Evolutionary conservation across 495 filamentous ascomycete species (phyloP), one percentile per base, ranked within the genome.

Genomic region (Trichoderma virens): DNA sequence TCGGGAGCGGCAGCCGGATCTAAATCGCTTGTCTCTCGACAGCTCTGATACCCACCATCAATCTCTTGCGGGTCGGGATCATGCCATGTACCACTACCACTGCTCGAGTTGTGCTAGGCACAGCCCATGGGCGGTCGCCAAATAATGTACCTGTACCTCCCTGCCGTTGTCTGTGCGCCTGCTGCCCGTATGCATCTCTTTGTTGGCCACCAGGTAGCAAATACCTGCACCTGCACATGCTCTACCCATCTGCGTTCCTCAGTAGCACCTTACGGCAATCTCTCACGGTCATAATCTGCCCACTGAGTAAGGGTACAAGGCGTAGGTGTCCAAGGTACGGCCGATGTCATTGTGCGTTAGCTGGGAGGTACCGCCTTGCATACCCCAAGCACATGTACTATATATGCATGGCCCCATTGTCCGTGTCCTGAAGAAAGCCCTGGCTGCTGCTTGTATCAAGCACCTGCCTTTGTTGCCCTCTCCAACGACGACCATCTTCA

Each of bases 391-490:
- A 47, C 25, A 14, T 56, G 51, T 20, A 16, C n/a, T 56, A 30
- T 56, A 28, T 56, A 56, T 56, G 27, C 27, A 56, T 56, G 51
- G 51, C 51, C 51, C 51, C 51, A 56, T 56, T 18, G 51, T 56
- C 51, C 51, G 25, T 56, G 51, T 51, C 45, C 51, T 56, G 51
- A 28, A 56, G 51, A 56, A 56, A 56, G 25, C 11, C 51, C 51
- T n/a, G n/a, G n/a, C n/a, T n/a, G n/a, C n/a, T n/a, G 2, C 11
- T 3, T 56, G 25, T 56, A 27, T 28, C 9, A 56, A 56, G 51
- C 51, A 30, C 51, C 25, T 56, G 23, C 51, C 20, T 56, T 56
- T 30, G 7, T 30, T 56, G 9, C 43, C 20, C 23, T 43, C 11
- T 43, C 39, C 20, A 23, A 20, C 20, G n/a, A 23, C n/a, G 20